phyloP scores from a whole-genome alignment of 257 asterid species.

The Asclepias syriaca region DNA sequence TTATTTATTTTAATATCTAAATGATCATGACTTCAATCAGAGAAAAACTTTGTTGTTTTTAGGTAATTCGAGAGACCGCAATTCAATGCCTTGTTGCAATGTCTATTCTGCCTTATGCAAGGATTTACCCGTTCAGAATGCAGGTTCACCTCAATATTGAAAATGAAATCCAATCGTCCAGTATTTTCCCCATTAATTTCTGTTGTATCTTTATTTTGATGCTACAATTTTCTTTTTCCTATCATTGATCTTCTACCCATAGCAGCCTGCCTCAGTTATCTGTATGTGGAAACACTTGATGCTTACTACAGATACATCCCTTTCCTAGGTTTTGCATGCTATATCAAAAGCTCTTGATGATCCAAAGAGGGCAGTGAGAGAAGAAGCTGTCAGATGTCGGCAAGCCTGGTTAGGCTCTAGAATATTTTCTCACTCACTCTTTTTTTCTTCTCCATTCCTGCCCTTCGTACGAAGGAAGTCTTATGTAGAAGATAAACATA shows the following conservation, averaged over 20 bases:
- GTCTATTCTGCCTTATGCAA: conserved; percentile 63
- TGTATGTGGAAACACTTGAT: not conserved
- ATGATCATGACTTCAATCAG: not conserved
- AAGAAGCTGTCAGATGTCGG: conserved; percentile 87
- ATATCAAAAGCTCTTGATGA: conserved; percentile 73
- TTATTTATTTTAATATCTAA: not conserved
- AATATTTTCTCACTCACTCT: not conserved
- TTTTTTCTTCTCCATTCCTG: conserved; percentile 3
- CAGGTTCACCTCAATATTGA: conserved; percentile 44
- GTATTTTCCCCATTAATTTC: not conserved
- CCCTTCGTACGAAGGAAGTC: not conserved
- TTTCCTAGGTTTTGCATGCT: conserved; percentile 72
- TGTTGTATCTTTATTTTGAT: not conserved
- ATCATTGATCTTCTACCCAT: not conserved
- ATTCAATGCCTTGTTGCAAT: conserved; percentile 86
- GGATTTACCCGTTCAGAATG: conserved; percentile 67
- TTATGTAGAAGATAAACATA: not conserved
- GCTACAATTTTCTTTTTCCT: not conserved
- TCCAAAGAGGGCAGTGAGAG: conserved; percentile 80
- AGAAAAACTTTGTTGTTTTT: conserved; percentile 20
- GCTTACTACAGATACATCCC: not conserved
- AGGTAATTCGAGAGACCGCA: conserved; percentile 84
- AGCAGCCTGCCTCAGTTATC: not conserved
- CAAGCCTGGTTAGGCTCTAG: conserved; percentile 61
- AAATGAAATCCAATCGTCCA: conserved; percentile 6